Percentiles rank a stretch among this genome's conserved stretches.
These are phyloP conservation scores for Coemansia sp. DNA, from an alignment of 192 early-diverging fungal species.

Conservation along the genomic window DNA sequence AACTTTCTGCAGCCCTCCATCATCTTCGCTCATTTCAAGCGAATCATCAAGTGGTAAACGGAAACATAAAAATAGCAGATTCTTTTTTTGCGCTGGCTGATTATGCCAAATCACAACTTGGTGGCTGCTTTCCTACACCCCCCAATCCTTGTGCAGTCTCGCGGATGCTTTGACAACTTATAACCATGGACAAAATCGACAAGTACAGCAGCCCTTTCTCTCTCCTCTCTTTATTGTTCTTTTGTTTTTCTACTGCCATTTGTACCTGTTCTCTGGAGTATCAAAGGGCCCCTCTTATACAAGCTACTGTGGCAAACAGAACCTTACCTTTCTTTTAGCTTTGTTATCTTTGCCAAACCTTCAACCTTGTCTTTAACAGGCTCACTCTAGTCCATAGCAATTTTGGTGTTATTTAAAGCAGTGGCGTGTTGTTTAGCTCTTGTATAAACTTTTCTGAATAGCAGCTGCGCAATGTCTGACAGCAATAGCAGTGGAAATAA, in stretches of 20 bases:
- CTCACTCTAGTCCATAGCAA: no score
- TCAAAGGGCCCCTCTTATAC: neutral
- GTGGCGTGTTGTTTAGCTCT: neutral
- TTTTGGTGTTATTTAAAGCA: no score
- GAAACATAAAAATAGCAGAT: neutral
- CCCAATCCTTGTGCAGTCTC: no score
- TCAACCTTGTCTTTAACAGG: no score
- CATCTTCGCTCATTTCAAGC: neutral
- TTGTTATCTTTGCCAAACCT: neutral
- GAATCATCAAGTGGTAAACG: neutral
- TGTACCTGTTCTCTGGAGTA: neutral
- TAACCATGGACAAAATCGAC: no score
- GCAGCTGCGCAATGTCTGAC: neutral
- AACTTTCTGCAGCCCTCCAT: neutral
- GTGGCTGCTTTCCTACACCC: no score
- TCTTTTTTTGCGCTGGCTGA: neutral
- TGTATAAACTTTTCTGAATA: no score
- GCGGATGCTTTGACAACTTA: no score
- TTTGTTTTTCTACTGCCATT: neutral
- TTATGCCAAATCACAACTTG: no score
- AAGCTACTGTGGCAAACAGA: neutral
- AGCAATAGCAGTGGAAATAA: conserved; percentile 5
- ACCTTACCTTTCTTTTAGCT: neutral
- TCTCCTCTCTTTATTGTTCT: neutral
- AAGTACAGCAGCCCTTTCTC: neutral